A percentile compares a stretch with the other conserved stretches of the same genome.
Conservation (phyloP, 139 green algal genomes). For the Micractinium sp. region DNA sequence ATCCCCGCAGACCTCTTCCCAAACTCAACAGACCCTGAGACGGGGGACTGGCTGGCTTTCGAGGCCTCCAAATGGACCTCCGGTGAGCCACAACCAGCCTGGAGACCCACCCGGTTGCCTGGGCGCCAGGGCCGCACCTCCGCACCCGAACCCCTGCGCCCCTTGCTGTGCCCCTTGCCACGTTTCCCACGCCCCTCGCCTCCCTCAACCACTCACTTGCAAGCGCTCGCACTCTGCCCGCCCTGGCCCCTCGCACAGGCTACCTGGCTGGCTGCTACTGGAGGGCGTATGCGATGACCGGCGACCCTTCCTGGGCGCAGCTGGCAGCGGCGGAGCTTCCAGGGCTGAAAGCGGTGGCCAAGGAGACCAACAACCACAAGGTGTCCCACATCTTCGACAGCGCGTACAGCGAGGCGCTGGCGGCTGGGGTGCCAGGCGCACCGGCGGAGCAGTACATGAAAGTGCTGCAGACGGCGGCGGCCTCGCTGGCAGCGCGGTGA, state of each 20-base stretch:
- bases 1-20: neutral
- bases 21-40: neutral
- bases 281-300: neutral
- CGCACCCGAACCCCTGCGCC: too few relatives aligned
- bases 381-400: slow-evolving; percentile 4
- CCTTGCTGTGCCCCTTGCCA: neutral
- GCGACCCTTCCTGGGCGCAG: neutral
- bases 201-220: neutral
- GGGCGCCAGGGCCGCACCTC: too few relatives aligned
- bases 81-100: neutral
- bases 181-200: neutral
- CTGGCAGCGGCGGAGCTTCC: neutral
- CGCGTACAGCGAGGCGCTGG: neutral
- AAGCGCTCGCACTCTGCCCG: too few relatives aligned
- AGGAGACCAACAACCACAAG: slow-evolving; percentile 3
- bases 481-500: neutral
- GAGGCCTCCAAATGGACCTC: neutral
- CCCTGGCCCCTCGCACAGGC: neutral
- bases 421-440: neutral
- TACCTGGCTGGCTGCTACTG: slow-evolving; percentile 5
- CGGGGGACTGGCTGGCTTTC: neutral
- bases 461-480: neutral
- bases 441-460: neutral
- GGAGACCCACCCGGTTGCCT: too few relatives aligned
- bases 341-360: neutral